These are phyloP conservation scores for Pachysandra terminalis DNA, from an alignment of 164 flowering plant genomes.

Conservation along the genomic window DNA sequence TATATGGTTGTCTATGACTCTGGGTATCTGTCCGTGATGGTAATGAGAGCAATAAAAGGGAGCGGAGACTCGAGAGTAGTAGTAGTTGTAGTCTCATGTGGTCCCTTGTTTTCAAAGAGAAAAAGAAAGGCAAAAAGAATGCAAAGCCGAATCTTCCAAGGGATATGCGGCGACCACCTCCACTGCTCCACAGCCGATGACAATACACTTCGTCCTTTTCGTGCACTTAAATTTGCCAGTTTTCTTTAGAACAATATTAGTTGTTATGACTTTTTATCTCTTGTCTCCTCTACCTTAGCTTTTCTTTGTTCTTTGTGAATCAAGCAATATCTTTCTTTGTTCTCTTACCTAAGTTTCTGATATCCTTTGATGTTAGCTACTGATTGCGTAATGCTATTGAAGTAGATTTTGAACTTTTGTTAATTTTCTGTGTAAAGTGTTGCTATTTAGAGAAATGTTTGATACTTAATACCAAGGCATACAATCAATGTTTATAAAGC, in stretches of 20 bases:
- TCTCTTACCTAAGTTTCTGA: too few species aligned
- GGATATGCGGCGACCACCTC: slow-evolving; percentile 41
- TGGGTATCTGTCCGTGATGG: neutral
- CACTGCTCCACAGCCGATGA: slow-evolving; percentile 17
- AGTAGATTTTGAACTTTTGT: neutral
- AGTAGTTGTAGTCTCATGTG: slow-evolving; percentile 6
- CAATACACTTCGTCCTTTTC: neutral
- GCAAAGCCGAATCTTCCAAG: slow-evolving; percentile 25
- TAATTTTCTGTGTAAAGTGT: neutral
- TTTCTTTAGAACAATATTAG: neutral
- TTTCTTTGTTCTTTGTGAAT: too few species aligned
- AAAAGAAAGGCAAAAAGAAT: slow-evolving; percentile 7
- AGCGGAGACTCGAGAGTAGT: neutral
- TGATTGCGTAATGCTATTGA: neutral
- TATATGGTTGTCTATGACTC: slow-evolving; percentile 1
- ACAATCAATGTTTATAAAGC: too few species aligned
- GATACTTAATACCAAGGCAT: neutral
- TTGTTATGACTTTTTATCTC: neutral
- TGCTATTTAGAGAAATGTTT: neutral
- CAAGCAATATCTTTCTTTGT: too few species aligned
- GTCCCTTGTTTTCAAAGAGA: slow-evolving; percentile 10
- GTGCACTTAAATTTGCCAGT: neutral
- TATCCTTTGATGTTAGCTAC: too few species aligned
- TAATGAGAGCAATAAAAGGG: neutral
- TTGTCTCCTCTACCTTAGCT: neutral